Percentiles rank a stretch among this genome's conserved stretches.
Evolutionary conservation across 257 asterid species (phyloP).

Genomic region (Forsythia suspensa): DNA sequence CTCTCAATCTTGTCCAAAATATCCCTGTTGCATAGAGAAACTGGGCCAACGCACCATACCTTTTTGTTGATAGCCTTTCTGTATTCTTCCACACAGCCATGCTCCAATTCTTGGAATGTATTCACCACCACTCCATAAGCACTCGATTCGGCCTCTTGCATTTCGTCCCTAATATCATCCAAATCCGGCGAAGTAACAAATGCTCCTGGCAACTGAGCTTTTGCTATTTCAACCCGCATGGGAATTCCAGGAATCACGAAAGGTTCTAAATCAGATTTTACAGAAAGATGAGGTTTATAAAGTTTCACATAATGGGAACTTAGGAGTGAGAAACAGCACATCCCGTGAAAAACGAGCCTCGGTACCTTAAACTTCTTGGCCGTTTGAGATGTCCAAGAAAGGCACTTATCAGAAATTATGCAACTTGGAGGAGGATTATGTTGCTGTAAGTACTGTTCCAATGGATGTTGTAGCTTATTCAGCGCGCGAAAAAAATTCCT

Average conservation of each 20-base stretch:
- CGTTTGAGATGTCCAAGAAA: constrained; percentile 58
- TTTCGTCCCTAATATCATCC: constrained; percentile 64
- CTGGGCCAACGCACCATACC: constrained; percentile 84
- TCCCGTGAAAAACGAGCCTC: constrained; percentile 70
- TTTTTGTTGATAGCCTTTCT: constrained; percentile 46
- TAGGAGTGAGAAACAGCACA: constrained; percentile 66
- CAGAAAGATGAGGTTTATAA: constrained; percentile 43
- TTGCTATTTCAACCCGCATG: constrained; percentile 36
- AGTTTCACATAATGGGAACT: constrained; percentile 50
- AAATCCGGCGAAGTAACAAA: constrained; percentile 56
- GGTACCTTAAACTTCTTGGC: constrained; percentile 56
- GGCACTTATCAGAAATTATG: constrained; percentile 72
- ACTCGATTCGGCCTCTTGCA: constrained; percentile 62
- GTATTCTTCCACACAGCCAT: constrained; percentile 56
- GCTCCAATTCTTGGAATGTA: constrained; percentile 53
- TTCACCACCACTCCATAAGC: constrained; percentile 73
- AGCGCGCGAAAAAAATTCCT: constrained; percentile 52
- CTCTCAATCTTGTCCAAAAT: constrained; percentile 60
- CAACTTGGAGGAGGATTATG: constrained; percentile 58
- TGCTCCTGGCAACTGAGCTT: constrained; percentile 61
- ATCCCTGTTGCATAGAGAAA: constrained; percentile 54
- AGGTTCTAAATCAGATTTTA: constrained; percentile 40
- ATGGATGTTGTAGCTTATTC: constrained; percentile 43
- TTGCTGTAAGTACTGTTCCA: constrained; percentile 36
- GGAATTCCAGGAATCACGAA: constrained; percentile 69